These are phyloP conservation scores for Jatropha curcas DNA, from an alignment of 345 rosid genomes.

Conservation along the genomic window DNA sequence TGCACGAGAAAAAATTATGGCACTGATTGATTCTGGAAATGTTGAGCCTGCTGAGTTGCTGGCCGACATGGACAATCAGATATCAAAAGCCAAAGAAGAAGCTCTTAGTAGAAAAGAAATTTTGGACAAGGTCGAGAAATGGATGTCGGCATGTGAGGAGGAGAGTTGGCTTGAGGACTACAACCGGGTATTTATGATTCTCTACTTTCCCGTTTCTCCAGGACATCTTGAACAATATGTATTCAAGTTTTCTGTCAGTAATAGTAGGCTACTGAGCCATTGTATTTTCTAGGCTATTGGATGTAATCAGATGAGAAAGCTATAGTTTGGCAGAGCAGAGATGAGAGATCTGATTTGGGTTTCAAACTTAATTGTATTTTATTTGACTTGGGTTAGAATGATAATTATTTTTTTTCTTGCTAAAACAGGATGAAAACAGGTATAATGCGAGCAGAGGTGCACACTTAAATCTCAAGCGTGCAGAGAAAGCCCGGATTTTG, in stretches of 20 bases:
- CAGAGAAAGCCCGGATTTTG: conserved; percentile 86
- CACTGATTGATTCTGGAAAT: conserved; percentile 76
- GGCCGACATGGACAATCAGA: conserved; percentile 93
- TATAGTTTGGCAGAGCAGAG: no score
- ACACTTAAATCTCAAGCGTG: conserved; percentile 97
- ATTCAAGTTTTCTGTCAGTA: no score
- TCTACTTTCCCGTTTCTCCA: background rate
- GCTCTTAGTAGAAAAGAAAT: conserved; percentile 90
- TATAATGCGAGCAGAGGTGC: conserved; percentile 97
- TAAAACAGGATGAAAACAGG: conserved; percentile 93
- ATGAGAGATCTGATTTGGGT: no score
- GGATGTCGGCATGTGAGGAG: conserved; percentile 99
- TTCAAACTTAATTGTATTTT: background rate
- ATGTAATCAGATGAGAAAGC: no score
- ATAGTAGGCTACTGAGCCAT: background rate
- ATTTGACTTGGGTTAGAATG: background rate
- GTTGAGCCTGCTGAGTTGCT: conserved; percentile 89
- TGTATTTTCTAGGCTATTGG: background rate
- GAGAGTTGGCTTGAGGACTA: conserved; percentile 99
- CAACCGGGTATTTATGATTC: conserved; percentile 58
- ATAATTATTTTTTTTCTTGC: conserved; percentile 5
- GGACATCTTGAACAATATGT: no score
- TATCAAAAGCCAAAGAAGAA: conserved; percentile 86
- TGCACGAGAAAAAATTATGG: conserved; percentile 89
- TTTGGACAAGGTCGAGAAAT: conserved; percentile 94